Percentiles rank a stretch among this genome's conserved stretches.
These are phyloP conservation scores for Thuidium tamariscinum DNA, from an alignment of 225 moss, liverwort and hornwort genomes.

Conservation along the genomic window DNA sequence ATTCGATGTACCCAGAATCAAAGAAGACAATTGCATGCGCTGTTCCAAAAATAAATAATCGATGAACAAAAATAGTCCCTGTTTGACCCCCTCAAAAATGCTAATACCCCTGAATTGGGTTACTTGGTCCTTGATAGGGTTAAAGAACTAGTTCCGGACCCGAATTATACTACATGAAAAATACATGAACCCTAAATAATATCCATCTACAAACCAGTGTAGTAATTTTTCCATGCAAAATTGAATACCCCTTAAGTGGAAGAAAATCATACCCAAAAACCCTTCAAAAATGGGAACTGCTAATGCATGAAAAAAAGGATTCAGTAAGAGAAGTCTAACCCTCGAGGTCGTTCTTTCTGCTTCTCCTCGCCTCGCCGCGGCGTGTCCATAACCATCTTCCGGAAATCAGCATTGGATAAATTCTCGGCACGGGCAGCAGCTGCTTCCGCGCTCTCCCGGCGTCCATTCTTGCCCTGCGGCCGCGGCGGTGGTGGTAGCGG, in stretches of 20 bases:
- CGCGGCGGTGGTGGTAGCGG: constrained; percentile 57
- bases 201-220: background rate
- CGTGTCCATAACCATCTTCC: constrained; percentile 63
- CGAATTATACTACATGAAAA: background rate
- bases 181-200: background rate
- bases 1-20: background rate
- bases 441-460: constrained; percentile 28
- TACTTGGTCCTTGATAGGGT: background rate
- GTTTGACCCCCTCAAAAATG: background rate
- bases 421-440: constrained; percentile 46
- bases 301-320: background rate
- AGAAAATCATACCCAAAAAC: background rate
- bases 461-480: constrained; percentile 34
- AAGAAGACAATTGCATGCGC: background rate
- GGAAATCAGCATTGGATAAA: constrained; percentile 58
- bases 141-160: background rate
- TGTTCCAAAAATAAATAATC: background rate
- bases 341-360: constrained; percentile 39
- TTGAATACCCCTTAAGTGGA: background rate
- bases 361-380: constrained; percentile 50
- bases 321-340: constrained; percentile 5
- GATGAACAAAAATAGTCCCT: background rate
- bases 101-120: background rate
- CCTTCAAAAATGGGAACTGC: background rate
- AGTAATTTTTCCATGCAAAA: background rate